Evolutionary conservation across 192 early-diverging fungal genomes (phyloP).

Genomic region (Bifiguratus adelaidae): DNA sequence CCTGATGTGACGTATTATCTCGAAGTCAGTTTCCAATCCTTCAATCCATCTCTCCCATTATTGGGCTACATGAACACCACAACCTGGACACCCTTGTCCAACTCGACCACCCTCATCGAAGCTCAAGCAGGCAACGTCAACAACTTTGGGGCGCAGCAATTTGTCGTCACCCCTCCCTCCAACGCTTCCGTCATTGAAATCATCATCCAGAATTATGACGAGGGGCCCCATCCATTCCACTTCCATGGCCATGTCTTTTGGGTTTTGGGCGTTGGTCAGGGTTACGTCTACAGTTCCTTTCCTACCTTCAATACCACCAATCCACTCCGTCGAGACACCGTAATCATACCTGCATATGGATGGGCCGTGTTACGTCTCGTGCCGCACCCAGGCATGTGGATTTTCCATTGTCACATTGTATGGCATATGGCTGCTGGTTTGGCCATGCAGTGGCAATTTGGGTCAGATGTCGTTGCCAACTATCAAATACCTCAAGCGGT

Average conservation of each 20-base stretch:
- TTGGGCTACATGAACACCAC: conserved; percentile 3
- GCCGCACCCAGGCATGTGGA: conserved; percentile 27
- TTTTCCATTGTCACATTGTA: conserved; percentile 33
- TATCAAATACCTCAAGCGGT: no score
- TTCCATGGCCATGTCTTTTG: background rate
- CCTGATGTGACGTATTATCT: conserved; percentile 1
- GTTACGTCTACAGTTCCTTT: no score
- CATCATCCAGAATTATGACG: conserved; percentile 5
- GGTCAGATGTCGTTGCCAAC: no score
- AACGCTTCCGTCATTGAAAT: background rate
- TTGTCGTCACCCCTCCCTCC: background rate
- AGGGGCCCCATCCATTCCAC: conserved; percentile 4
- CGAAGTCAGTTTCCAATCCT: conserved; percentile 1
- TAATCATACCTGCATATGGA: conserved; percentile 16
- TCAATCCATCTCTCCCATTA: background rate
- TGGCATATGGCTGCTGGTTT: conserved; percentile 32
- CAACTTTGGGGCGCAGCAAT: background rate
- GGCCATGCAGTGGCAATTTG: conserved; percentile 12
- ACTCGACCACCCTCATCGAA: background rate
- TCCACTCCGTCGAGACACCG: conserved; percentile 21
- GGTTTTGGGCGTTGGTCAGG: background rate
- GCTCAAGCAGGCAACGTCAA: background rate
- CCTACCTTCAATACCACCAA: conserved; percentile 9
- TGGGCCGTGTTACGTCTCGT: conserved; percentile 3
- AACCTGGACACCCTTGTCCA: background rate